Percentiles rank a stretch among this genome's conserved stretches.
Evolutionary conservation across 2,329 filamentous ascomycete genomes (phyloP).

Genomic region (Aspergillus novofumigatus): DNA sequence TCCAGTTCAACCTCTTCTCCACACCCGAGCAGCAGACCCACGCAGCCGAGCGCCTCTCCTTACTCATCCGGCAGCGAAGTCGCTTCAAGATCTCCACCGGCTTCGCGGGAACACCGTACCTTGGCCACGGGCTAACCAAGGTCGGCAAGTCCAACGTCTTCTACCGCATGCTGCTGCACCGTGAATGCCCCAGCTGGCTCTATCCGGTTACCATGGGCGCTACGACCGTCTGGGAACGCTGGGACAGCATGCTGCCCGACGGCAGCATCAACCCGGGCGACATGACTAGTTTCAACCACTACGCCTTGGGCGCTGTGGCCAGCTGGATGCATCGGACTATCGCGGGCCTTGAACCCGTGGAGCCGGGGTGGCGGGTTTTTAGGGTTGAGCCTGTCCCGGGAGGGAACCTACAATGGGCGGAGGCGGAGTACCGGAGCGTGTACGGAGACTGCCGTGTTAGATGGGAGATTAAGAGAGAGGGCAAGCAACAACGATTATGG

Average conservation of each 20-base stretch:
- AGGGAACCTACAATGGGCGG: constrained; percentile 10
- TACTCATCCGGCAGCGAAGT: background rate
- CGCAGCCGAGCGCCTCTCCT: background rate
- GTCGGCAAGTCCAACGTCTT: constrained; percentile 2
- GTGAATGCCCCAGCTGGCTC: constrained; percentile 24
- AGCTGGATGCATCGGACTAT: constrained; percentile 36
- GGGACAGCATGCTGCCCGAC: constrained; percentile 36
- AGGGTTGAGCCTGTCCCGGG: constrained; percentile 27
- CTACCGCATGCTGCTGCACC: constrained; percentile 11
- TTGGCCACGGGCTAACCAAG: constrained; percentile 22
- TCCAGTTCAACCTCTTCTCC: constrained; percentile 23
- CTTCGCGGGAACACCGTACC: constrained; percentile 24
- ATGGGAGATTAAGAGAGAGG: background rate
- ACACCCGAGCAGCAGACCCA: background rate
- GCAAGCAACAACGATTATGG: background rate
- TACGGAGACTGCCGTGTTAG: background rate
- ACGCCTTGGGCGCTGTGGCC: constrained; percentile 36
- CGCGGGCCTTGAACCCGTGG: constrained; percentile 25
- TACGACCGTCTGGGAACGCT: constrained; percentile 42
- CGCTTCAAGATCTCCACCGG: constrained; percentile 28
- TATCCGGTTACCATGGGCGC: constrained; percentile 38
- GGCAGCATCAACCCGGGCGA: constrained; percentile 34
- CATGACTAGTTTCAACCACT: constrained; percentile 43
- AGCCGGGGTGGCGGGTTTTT: constrained; percentile 30
- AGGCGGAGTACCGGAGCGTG: background rate